phyloP scores from a whole-genome alignment of 2,329 filamentous ascomycete species.

The Epichloe sibirici region DNA sequence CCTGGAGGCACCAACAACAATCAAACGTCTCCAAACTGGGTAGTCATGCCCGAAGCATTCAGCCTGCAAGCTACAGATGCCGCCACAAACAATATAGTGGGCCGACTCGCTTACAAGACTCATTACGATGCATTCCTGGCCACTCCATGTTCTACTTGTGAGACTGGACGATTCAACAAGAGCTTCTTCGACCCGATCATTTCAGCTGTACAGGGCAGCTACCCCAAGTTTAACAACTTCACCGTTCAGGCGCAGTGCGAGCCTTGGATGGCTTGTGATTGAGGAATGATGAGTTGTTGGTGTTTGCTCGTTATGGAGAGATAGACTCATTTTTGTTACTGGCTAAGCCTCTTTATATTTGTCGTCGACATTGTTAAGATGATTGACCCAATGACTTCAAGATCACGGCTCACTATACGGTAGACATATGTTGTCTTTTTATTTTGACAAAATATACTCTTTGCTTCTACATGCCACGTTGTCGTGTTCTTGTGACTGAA shows the following conservation, averaged over 20 bases:
- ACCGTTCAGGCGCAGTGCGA: constrained; percentile 24
- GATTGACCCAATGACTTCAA: constrained; percentile 7
- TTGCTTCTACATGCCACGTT: constrained; percentile 1
- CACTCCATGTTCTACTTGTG: constrained; percentile 24
- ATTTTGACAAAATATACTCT: constrained; percentile 6
- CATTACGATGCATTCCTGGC: constrained; percentile 25
- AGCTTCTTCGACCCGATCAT: constrained; percentile 26
- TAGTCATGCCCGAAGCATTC: constrained; percentile 27
- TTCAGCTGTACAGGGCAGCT: constrained; percentile 24
- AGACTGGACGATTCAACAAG: constrained; percentile 22
- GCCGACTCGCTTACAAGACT: constrained; percentile 24
- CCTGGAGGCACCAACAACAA: constrained; percentile 20
- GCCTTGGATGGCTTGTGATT: constrained; percentile 26
- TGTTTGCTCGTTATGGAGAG: constrained; percentile 3
- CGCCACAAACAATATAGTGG: constrained; percentile 20
- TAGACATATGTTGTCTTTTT: constrained; percentile 7
- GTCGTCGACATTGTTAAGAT: constrained; percentile 2
- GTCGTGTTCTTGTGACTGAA: neutral
- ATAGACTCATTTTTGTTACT: constrained; percentile 1
- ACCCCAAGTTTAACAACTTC: constrained; percentile 26
- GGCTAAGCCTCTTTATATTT: constrained; percentile 1
- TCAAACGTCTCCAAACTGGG: constrained; percentile 20
- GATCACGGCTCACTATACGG: constrained; percentile 8
- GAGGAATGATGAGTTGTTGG: constrained; percentile 2
- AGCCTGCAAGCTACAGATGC: constrained; percentile 22